These are phyloP conservation scores for Pythium volutum DNA, from an alignment of 352 stramenopile genomes.

Conservation along the genomic window DNA sequence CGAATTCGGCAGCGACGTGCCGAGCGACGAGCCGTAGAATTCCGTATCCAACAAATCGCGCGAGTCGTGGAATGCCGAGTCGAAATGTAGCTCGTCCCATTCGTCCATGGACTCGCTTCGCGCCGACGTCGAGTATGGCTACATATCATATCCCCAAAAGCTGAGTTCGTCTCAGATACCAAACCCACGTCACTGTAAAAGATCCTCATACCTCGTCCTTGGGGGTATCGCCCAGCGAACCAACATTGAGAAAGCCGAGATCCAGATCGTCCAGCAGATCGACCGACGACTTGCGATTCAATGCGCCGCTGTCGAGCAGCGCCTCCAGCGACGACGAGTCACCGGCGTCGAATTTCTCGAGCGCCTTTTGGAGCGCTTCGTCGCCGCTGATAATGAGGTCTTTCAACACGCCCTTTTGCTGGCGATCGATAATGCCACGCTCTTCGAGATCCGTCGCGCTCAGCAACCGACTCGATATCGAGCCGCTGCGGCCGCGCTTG, in stretches of 20 bases:
- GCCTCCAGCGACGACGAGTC: conserved; percentile 83
- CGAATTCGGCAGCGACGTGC: conserved; percentile 81
- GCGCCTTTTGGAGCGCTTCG: conserved; percentile 82
- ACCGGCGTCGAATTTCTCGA: conserved; percentile 88
- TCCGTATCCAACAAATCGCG: conserved; percentile 80
- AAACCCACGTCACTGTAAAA: too few species aligned
- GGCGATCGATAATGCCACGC: conserved; percentile 86
- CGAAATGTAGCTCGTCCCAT: conserved; percentile 86
- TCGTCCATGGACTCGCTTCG: conserved; percentile 79
- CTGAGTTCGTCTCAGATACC: too few species aligned
- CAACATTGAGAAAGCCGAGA: conserved; percentile 86
- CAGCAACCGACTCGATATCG: conserved; percentile 81
- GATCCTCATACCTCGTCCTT: conserved; percentile 79
- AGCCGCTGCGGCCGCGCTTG: conserved; percentile 80
- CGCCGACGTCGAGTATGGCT: conserved; percentile 53
- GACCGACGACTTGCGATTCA: conserved; percentile 85
- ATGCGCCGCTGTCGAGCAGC: conserved; percentile 74
- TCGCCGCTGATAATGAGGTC: conserved; percentile 92
- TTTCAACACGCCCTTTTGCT: conserved; percentile 91
- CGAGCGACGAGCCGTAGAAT: conserved; percentile 81
- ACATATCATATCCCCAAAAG: neutral
- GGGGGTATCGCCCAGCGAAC: conserved; percentile 75
- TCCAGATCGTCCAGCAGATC: conserved; percentile 85
- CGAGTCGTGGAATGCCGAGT: conserved; percentile 74
- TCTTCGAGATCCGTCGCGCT: conserved; percentile 89